Base-by-base conservation (phyloP, 768 basidiomycete genomes). In the Leucogyrophana mollusca region DNA sequence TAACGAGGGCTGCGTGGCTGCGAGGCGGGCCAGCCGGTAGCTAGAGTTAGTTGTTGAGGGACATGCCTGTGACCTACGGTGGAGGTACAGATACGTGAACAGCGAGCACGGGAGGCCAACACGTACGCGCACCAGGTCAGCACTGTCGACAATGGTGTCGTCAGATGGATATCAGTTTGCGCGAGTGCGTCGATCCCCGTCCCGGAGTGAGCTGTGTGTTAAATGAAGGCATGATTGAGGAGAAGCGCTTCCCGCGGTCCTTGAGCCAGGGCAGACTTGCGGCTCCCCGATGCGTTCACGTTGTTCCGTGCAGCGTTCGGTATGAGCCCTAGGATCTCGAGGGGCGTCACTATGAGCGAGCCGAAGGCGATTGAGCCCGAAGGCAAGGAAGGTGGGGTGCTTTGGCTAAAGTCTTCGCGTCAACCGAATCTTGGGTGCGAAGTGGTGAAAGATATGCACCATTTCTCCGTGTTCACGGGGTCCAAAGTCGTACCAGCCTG, bases 351-450 rank as follows among this genome's bases (percentile, higher is more conserved):
- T 46, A 92, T 86, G 55, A 93, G 69, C 11, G 83, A 87, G 11
- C 89, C 89, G 59, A 94, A 91, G 0, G 89, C 87, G 52, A 92
- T 88, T 2, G 87, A 90, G 7, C 89, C 91, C 24, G 54, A 93
- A 86, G 0, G 87, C 74, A 35, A 82, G 74, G 2, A 82, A 57
- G 7, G 87, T 88, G 1, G 87, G 84, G 57, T 87, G 76, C 49
- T 77, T 80, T 27, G 87, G 88, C 79, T 87, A 46, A 13, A 43
- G 18, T 37, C 9, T n/a, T n/a, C n/a, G 39, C 13, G 20, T 49
- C 9, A 39, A 40, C 17, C 30, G 35, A 24, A 20, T 40, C 9
- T 16, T 42, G 45, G 49, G 14, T 40, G 16, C 10, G 21, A 10
- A 43, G n/a, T 34, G 4, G 8, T n/a, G 34, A 34, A 37, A 37